Evolutionary conservation across 2,329 filamentous ascomycete species (phyloP).

Genomic region (Ophiostoma triangulosporum): DNA sequence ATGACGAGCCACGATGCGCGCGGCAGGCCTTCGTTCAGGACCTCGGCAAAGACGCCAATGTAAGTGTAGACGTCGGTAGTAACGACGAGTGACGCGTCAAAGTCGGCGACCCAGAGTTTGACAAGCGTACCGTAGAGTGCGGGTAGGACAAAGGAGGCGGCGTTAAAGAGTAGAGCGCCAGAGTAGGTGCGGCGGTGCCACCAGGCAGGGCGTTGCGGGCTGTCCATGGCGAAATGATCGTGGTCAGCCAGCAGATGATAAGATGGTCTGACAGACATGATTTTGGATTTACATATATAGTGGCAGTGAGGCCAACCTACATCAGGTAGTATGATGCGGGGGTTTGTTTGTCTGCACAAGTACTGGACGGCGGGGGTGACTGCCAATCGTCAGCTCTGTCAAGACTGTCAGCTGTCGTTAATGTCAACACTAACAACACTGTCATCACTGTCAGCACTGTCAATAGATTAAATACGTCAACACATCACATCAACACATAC

Average conservation of each 20-base stretch:
- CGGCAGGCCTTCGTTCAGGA: conserved; percentile 60
- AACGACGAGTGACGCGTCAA: conserved; percentile 47
- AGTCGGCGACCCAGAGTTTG: conserved; percentile 58
- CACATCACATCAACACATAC: no score
- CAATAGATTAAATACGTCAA: no score
- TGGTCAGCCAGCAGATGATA: background rate
- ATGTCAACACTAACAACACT: no score
- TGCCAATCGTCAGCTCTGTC: no score
- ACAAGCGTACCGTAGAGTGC: conserved; percentile 53
- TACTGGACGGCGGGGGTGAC: no score
- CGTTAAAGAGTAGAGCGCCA: conserved; percentile 49
- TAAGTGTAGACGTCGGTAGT: conserved; percentile 58
- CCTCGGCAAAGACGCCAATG: conserved; percentile 51
- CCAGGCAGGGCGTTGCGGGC: background rate
- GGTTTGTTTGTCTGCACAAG: no score
- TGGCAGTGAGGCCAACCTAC: no score
- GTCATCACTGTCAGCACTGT: no score
- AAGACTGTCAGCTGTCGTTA: no score
- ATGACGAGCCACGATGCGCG: conserved; percentile 56
- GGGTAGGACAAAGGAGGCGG: conserved; percentile 48
- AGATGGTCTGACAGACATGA: background rate
- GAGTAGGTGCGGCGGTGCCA: conserved; percentile 26
- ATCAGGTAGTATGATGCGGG: no score
- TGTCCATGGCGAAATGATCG: background rate
- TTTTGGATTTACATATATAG: no score